Evolutionary conservation across 345 rosid species (phyloP).

Genomic region (Melastoma malabathricum): DNA sequence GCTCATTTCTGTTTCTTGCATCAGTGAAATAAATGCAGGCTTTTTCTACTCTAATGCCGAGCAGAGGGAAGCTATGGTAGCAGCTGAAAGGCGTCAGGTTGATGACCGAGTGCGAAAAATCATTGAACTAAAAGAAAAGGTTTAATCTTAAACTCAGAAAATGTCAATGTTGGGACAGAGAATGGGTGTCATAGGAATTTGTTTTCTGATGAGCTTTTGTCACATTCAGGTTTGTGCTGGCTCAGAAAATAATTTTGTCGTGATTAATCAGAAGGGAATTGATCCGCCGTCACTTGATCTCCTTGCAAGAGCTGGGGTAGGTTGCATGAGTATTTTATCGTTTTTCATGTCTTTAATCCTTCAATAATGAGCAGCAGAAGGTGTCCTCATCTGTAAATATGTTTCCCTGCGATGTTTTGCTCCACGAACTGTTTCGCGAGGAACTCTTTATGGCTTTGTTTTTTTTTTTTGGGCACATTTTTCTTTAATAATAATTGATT

Average conservation of each 20-base stretch:
- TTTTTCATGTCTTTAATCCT: not conserved
- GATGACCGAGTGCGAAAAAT: conserved; percentile 79
- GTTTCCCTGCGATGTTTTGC: not conserved
- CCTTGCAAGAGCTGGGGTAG: conserved; percentile 94
- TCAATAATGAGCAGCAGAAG: not conserved
- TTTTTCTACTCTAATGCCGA: conserved; percentile 98
- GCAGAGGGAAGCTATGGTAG: conserved; percentile 97
- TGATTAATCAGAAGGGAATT: conserved; percentile 95
- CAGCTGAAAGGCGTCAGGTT: conserved; percentile 81
- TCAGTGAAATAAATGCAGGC: conserved; percentile 96
- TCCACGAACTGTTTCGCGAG: too few relatives aligned
- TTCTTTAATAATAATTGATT: too few relatives aligned
- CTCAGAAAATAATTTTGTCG: conserved; percentile 63
- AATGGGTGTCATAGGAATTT: too few relatives aligned
- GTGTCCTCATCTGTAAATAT: not conserved
- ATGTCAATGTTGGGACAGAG: too few relatives aligned
- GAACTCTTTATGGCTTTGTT: too few relatives aligned
- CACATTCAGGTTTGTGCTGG: conserved; percentile 72
- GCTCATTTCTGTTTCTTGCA: conserved; percentile 16
- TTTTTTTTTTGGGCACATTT: too few relatives aligned
- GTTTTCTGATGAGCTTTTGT: not conserved
- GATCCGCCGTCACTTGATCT: conserved; percentile 95
- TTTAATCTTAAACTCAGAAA: conserved; percentile 4
- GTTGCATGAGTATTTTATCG: conserved; percentile 10
- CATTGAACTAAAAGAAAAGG: conserved; percentile 85